phyloP scores from a whole-genome alignment of 768 basidiomycete species.

The Favolaschia claudopus region DNA sequence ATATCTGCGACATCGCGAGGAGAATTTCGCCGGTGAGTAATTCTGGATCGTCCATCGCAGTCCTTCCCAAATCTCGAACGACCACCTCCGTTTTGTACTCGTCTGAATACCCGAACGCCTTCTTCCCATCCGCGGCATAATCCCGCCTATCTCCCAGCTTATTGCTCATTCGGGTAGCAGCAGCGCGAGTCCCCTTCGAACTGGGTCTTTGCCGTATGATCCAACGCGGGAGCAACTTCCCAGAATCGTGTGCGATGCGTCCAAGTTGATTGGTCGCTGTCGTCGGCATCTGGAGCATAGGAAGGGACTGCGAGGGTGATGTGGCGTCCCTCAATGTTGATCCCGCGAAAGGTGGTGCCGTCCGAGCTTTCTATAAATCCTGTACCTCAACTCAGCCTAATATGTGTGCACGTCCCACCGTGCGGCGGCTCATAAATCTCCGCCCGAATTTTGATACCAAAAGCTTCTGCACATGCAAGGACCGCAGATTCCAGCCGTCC shows the following conservation, averaged over 20 bases:
- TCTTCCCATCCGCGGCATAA: slow-evolving; percentile 21
- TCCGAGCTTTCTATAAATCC: slow-evolving; percentile 33
- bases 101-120: slow-evolving; percentile 3
- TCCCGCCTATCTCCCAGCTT: slow-evolving; percentile 11
- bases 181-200: slow-evolving; percentile 2
- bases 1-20: background rate
- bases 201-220: slow-evolving; percentile 2
- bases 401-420: background rate
- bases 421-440: slow-evolving; percentile 20
- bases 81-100: slow-evolving; percentile 14
- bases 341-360: slow-evolving; percentile 34
- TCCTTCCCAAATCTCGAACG: background rate
- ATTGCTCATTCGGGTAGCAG: background rate
- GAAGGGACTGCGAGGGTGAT: slow-evolving; percentile 25
- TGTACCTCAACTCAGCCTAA: background rate
- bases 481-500: slow-evolving; percentile 5
- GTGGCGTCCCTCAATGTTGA: slow-evolving; percentile 29
- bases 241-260: background rate
- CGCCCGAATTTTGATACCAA: background rate
- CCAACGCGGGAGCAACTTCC: slow-evolving; percentile 7
- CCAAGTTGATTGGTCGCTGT: slow-evolving; percentile 30
- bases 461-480: background rate
- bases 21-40: background rate
- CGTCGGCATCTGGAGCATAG: slow-evolving; percentile 20
- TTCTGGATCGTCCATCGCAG: background rate